phyloP scores from a whole-genome alignment of 352 stramenopile species.

The Globisporangium echinulatum region DNA sequence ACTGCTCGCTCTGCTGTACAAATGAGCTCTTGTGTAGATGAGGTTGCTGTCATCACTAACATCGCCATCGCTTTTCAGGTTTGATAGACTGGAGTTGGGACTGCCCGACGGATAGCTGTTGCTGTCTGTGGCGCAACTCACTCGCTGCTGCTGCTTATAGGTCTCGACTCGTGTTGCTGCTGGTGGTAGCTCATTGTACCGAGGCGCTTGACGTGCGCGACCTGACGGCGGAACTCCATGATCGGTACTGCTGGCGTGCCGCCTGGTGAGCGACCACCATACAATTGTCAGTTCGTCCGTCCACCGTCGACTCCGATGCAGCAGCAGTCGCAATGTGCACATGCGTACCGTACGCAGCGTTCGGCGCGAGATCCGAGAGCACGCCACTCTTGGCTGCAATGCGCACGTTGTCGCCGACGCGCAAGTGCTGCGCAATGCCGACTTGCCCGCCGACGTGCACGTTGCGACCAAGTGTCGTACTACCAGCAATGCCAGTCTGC shows the following conservation, averaged over 20 bases:
- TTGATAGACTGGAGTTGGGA: too few relatives aligned
- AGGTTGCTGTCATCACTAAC: too few relatives aligned
- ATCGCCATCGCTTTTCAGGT: too few relatives aligned
- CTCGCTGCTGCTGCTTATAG: too few relatives aligned
- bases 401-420: constrained; percentile 74
- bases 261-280: constrained; percentile 20
- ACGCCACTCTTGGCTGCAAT: constrained; percentile 85
- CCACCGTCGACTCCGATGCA: not conserved
- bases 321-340: not conserved
- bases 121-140: too few relatives aligned
- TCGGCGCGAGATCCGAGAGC: constrained; percentile 56
- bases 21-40: too few relatives aligned
- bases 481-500: constrained; percentile 79
- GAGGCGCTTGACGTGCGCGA: constrained; percentile 38
- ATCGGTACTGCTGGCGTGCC: constrained; percentile 69
- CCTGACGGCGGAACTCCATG: constrained; percentile 75
- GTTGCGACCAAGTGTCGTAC: constrained; percentile 66
- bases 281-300: not conserved
- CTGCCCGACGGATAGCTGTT: too few relatives aligned
- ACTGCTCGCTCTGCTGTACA: too few relatives aligned
- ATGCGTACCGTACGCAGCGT: constrained; percentile 47
- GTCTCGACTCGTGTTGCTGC: constrained; percentile 17
- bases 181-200: constrained; percentile 4
- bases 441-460: constrained; percentile 81
- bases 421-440: constrained; percentile 74